Conservation (phyloP, 1,284 basidiomycete genomes). For the Cryptococcus sp. region DNA sequence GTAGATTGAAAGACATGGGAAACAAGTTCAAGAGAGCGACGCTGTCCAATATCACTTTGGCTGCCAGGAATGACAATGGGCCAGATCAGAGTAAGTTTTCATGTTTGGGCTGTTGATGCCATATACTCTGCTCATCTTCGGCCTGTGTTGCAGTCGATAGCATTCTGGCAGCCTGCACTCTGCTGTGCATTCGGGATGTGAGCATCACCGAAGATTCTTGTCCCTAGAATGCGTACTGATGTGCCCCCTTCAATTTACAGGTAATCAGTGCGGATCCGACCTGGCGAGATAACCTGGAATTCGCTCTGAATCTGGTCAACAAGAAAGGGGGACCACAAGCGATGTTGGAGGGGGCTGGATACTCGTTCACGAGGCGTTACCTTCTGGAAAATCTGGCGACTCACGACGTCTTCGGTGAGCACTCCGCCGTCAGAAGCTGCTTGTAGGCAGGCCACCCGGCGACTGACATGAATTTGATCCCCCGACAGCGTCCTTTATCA, state of each 20-base stretch:
- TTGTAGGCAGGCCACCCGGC: no score
- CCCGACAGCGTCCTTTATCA: conserved; percentile 33
- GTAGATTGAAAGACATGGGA: conserved; percentile 23
- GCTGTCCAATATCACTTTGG: conserved; percentile 31
- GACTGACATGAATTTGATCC: not conserved
- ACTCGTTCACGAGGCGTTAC: conserved; percentile 38
- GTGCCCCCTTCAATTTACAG: conserved; percentile 7
- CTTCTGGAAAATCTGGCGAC: conserved; percentile 38
- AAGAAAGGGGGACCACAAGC: conserved; percentile 39
- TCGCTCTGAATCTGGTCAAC: conserved; percentile 34
- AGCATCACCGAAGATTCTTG: not conserved
- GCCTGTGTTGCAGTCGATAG: conserved; percentile 23
- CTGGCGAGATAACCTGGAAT: conserved; percentile 43
- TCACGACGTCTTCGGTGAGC: conserved; percentile 40
- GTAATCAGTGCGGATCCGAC: conserved; percentile 36
- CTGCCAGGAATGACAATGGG: conserved; percentile 18
- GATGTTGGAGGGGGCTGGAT: conserved; percentile 26
- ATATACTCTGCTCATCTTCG: not conserved
- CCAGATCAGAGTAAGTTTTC: conserved; percentile 18
- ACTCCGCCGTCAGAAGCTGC: no score
- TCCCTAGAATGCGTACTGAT: not conserved
- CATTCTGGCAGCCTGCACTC: conserved; percentile 37
- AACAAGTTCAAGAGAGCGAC: conserved; percentile 34
- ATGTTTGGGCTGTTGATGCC: not conserved
- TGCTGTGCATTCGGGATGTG: conserved; percentile 41